These are phyloP conservation scores for Rhizopogon vulgaris DNA, from an alignment of 768 basidiomycete species.

Conservation along the genomic window DNA sequence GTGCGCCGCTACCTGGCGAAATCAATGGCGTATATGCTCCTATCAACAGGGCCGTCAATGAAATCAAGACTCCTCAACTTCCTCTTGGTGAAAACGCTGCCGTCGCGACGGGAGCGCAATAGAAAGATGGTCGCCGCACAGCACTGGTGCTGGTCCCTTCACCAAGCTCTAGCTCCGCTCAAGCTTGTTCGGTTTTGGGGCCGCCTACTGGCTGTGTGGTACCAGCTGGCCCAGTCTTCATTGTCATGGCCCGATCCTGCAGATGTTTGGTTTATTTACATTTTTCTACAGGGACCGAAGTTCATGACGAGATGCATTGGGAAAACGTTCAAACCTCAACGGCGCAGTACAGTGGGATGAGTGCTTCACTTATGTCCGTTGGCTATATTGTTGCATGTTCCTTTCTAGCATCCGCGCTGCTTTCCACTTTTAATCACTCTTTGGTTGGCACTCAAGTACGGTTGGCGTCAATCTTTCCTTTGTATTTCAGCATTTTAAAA, in stretches of 20 bases:
- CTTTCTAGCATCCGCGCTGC: constrained; percentile 1
- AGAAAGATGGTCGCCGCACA: constrained; percentile 9
- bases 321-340: constrained; percentile 7
- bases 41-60: constrained; percentile 34
- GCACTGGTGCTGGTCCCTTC: constrained; percentile 2
- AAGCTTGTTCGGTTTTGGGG: constrained; percentile 1
- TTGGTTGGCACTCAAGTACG: not conserved
- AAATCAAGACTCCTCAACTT: constrained; percentile 54
- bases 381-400: constrained; percentile 13
- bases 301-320: constrained; percentile 14
- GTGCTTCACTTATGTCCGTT: constrained; percentile 10
- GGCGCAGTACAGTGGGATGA: constrained; percentile 10
- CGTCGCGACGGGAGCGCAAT: constrained; percentile 40
- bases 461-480: constrained; percentile 6
- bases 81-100: constrained; percentile 57
- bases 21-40: constrained; percentile 32
- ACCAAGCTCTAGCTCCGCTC: constrained; percentile 2
- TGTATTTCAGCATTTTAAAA: constrained; percentile 16
- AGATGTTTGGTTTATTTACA: constrained; percentile 26
- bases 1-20: constrained; percentile 28
- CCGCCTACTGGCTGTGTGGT: not conserved
- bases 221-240: constrained; percentile 10
- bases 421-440: constrained; percentile 1
- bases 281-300: constrained; percentile 25
- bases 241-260: constrained; percentile 9